Percentiles rank a stretch among this genome's conserved stretches.
Conservation (phyloP, 1,284 basidiomycete species). For the Cutaneotrichosporon spelunceum region DNA sequence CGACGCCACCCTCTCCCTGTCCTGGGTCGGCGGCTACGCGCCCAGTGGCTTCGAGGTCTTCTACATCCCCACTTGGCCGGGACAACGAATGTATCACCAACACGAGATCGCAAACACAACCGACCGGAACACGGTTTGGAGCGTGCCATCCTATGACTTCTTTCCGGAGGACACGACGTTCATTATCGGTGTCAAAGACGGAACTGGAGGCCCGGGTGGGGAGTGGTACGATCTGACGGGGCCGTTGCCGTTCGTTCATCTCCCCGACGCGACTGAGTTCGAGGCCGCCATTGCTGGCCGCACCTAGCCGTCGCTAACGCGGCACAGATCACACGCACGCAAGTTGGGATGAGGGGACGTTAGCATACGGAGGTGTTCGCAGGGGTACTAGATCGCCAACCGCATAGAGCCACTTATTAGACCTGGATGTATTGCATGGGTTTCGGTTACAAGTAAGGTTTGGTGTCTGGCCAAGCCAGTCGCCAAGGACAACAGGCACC, state of each 20-base stretch:
- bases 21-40: conserved; percentile 34
- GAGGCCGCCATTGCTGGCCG: not conserved
- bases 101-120: conserved; percentile 29
- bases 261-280: not conserved
- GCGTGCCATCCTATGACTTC: conserved; percentile 21
- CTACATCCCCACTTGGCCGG: conserved; percentile 38
- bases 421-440: no score
- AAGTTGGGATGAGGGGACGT: no score
- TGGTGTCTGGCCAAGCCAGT: no score
- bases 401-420: no score
- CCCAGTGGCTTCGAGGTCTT: conserved; percentile 27
- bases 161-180: conserved; percentile 35
- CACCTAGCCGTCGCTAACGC: no score
- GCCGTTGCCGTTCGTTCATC: not conserved
- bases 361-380: no score
- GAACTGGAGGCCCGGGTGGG: conserved; percentile 16
- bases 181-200: conserved; percentile 36
- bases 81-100: conserved; percentile 26
- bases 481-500: no score
- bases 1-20: conserved; percentile 22
- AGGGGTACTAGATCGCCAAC: no score
- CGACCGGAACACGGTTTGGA: conserved; percentile 23
- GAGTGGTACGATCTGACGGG: conserved; percentile 36
- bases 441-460: no score
- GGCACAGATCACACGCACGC: not conserved